Conservation (phyloP, 768 basidiomycete species). For the Russula vinacea region DNA sequence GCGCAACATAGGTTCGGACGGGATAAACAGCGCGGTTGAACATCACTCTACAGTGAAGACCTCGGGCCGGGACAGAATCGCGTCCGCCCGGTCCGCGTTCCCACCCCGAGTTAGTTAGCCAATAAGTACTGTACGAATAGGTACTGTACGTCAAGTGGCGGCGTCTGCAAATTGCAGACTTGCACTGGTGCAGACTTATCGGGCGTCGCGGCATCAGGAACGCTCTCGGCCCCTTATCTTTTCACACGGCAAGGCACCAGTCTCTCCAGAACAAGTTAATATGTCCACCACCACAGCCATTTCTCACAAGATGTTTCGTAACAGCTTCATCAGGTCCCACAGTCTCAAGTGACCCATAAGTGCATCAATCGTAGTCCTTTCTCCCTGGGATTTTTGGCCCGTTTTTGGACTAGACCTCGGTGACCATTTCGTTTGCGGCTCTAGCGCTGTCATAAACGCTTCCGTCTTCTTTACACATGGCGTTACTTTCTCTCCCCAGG, state of each 20-base stretch:
- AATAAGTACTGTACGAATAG: too few relatives aligned
- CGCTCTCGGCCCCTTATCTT: constrained; percentile 5
- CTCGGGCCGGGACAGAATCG: not conserved
- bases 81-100: not conserved
- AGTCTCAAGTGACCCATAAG: not conserved
- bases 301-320: not conserved
- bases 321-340: not conserved
- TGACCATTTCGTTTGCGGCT: not conserved
- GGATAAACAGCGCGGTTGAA: constrained; percentile 12
- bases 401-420: constrained; percentile 1
- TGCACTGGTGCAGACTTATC: too few relatives aligned
- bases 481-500: not conserved
- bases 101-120: too few relatives aligned
- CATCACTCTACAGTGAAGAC: not conserved
- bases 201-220: too few relatives aligned
- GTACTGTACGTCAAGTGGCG: too few relatives aligned
- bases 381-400: not conserved
- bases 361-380: not conserved
- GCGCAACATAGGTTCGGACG: constrained; percentile 17
- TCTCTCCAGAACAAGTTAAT: not conserved
- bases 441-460: not conserved
- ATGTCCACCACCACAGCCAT: not conserved
- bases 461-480: not conserved
- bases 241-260: not conserved
- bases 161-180: too few relatives aligned